Conservation (phyloP, 371 early-diverging fungal genomes). For the Syncephalastrum contaminatum region DNA sequence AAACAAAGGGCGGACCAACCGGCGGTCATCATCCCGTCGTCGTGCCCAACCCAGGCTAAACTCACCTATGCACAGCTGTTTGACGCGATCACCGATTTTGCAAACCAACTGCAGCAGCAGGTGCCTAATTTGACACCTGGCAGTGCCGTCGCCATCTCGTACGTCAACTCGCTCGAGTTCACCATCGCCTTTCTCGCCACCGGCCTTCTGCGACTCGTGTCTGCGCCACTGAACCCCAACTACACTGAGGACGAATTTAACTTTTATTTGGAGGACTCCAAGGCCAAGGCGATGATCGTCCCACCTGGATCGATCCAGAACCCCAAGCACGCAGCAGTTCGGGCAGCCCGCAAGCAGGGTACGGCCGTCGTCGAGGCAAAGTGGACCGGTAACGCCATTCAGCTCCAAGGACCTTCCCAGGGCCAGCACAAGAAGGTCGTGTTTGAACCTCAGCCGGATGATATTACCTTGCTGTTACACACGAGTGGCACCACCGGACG, state of each 20-base stretch:
- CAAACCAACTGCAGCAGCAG: slow-evolving; percentile 25
- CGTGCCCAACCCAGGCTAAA: slow-evolving; percentile 27
- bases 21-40: slow-evolving; percentile 47
- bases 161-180: slow-evolving; percentile 73
- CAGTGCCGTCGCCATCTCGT: slow-evolving; percentile 65
- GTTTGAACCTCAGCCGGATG: slow-evolving; percentile 47
- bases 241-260: slow-evolving; percentile 75
- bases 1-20: slow-evolving; percentile 14
- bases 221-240: slow-evolving; percentile 80
- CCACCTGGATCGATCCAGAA: slow-evolving; percentile 49
- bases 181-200: slow-evolving; percentile 70
- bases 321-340: slow-evolving; percentile 54
- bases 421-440: slow-evolving; percentile 1
- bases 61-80: slow-evolving; percentile 37
- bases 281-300: slow-evolving; percentile 64
- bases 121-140: slow-evolving; percentile 51
- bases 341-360: slow-evolving; percentile 60
- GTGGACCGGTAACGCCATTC: slow-evolving; percentile 46
- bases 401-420: slow-evolving; percentile 21
- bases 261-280: slow-evolving; percentile 78
- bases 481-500: slow-evolving; percentile 84
- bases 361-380: slow-evolving; percentile 54
- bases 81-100: slow-evolving; percentile 36
- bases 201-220: slow-evolving; percentile 59
- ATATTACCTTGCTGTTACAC: slow-evolving; percentile 75